Evolutionary conservation across 768 basidiomycete genomes (phyloP).

Genomic region (Suillus clintonianus): DNA sequence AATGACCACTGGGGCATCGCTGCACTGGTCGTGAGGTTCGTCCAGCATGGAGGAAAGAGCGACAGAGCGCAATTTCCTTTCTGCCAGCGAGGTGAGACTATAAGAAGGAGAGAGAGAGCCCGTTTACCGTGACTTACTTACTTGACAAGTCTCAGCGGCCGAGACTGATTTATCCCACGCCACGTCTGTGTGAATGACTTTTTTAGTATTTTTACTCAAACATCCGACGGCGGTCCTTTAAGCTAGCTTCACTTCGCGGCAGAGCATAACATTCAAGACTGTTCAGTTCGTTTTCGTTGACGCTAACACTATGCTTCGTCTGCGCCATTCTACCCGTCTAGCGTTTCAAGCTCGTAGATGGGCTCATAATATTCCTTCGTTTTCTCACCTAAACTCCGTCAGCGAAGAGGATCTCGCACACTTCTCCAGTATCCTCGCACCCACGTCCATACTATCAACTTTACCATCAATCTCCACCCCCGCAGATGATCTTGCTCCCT

Average conservation of each 20-base stretch:
- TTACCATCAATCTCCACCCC: slow-evolving; percentile 49
- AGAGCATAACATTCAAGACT: background rate
- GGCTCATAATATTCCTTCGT: slow-evolving; percentile 21
- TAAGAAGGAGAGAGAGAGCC: slow-evolving; percentile 6
- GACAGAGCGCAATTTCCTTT: background rate
- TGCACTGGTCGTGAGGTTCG: slow-evolving; percentile 35
- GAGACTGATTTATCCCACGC: slow-evolving; percentile 2
- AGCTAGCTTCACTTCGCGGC: too few species aligned
- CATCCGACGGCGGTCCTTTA: background rate
- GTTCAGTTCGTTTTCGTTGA: background rate
- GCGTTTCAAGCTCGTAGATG: slow-evolving; percentile 12
- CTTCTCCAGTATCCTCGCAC: slow-evolving; percentile 65
- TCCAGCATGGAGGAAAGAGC: slow-evolving; percentile 13
- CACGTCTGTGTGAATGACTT: slow-evolving; percentile 2
- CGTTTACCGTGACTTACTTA: slow-evolving; percentile 10
- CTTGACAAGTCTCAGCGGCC: slow-evolving; percentile 4
- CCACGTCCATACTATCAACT: slow-evolving; percentile 68
- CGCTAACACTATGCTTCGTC: slow-evolving; percentile 9
- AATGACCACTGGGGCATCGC: slow-evolving; percentile 37
- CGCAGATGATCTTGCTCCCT: slow-evolving; percentile 69
- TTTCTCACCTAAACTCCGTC: slow-evolving; percentile 47
- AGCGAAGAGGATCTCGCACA: slow-evolving; percentile 61
- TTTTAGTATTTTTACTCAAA: background rate
- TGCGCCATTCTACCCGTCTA: slow-evolving; percentile 6
- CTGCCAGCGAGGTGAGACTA: slow-evolving; percentile 2